Conservation (phyloP, 352 stramenopile genomes). For the Globisporangium camurandrum region DNA sequence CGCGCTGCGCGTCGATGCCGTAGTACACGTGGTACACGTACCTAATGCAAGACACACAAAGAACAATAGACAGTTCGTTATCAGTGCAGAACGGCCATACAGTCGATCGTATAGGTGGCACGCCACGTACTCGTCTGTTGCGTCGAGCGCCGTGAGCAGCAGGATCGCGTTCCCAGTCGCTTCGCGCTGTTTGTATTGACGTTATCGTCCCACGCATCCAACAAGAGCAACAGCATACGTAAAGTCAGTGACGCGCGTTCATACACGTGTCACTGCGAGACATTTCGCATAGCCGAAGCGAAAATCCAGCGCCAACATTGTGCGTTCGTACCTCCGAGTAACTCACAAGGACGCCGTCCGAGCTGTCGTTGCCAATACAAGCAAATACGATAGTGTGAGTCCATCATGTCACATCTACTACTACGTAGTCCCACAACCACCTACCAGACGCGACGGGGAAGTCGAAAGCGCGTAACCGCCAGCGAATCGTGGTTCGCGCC, state of each 20-base stretch:
- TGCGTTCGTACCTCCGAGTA: conserved; percentile 54
- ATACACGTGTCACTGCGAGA: too few species aligned
- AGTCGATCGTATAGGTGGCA: too few species aligned
- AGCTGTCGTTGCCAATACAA: conserved; percentile 22
- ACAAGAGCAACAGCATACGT: too few species aligned
- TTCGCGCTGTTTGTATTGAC: conserved; percentile 27
- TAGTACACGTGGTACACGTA: conserved; percentile 84
- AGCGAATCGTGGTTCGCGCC: conserved; percentile 39
- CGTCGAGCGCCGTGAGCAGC: conserved; percentile 63
- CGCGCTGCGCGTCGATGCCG: conserved; percentile 49
- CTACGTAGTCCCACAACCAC: conserved; percentile 11
- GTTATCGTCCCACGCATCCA: not conserved
- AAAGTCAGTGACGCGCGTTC: too few species aligned
- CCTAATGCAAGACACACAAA: conserved; percentile 20
- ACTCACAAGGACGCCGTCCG: conserved; percentile 71
- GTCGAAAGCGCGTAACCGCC: conserved; percentile 48
- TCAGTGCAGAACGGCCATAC: not conserved
- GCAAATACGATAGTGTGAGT: not conserved
- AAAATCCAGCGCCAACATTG: too few species aligned
- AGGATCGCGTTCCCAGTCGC: conserved; percentile 67
- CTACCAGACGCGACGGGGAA: conserved; percentile 73
- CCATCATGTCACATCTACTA: not conserved
- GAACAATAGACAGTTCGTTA: not conserved
- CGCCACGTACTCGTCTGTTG: conserved; percentile 73
- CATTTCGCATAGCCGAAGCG: not conserved